Percentiles rank a stretch among this genome's conserved stretches.
Conservation (phyloP, 352 stramenopile species). For the Blastocystis sp. region DNA sequence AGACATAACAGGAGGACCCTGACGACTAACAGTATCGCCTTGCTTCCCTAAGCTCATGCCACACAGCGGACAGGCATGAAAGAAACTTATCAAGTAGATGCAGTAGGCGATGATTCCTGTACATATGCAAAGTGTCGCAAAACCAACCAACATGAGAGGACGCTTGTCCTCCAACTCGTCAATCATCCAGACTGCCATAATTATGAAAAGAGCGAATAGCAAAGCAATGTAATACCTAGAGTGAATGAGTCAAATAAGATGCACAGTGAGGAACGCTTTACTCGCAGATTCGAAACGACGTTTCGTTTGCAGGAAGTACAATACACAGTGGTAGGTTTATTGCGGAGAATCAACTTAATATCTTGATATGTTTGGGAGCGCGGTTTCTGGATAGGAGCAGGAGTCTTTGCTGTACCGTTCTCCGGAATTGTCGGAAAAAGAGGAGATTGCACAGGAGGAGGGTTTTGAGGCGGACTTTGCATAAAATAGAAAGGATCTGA, state of each 20-base stretch:
- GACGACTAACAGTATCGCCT: constrained; percentile 1
- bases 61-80: constrained; percentile 13
- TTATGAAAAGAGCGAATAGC: neutral
- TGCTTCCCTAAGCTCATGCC: neutral
- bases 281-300: neutral
- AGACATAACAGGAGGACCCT: neutral
- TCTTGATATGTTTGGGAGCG: neutral
- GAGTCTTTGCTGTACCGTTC: neutral
- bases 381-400: neutral
- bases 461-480: neutral
- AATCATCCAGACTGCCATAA: neutral
- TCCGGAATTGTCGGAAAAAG: neutral
- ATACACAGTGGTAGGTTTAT: neutral
- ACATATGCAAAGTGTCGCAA: neutral
- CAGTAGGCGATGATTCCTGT: neutral
- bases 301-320: constrained; percentile 8
- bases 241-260: neutral
- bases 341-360: neutral
- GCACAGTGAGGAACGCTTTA: neutral
- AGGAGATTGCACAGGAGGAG: neutral
- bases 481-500: neutral
- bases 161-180: neutral
- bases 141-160: neutral
- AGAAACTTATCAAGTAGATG: neutral
- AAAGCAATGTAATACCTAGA: neutral